Evolutionary conservation across 2,329 filamentous ascomycete species (phyloP), one percentile per base, ranked within the genome.

Genomic region (Fusarium guadeloupense): DNA sequence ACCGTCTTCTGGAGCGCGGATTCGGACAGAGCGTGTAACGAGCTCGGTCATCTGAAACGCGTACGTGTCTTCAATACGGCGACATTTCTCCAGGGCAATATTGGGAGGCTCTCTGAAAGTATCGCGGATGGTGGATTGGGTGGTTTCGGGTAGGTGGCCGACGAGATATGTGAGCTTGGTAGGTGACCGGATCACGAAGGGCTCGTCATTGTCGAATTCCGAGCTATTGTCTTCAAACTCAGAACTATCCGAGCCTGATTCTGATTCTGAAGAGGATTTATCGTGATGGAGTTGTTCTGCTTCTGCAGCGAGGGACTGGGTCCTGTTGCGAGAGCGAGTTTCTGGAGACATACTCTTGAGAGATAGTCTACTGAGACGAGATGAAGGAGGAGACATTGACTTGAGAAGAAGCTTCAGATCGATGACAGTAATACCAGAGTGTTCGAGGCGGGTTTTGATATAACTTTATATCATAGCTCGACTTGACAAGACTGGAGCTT

Each of bases 11-110:
- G 75, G 68, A 3, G 76, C 73, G 3, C 80, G 79, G 25, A 84
- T 82, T 34, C 82, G 78, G 35, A 86, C 76, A 16, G 81, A 82
- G 10, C 80, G 79, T 13, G 81, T 81, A 21, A 82, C 80, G 3
- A 81, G 72, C 68, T 86, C 84, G 5, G 81, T 81, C 74, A 86
- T 78, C 64, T 85, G 78, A 55, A 86, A 86, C 41, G 83, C 81
- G 52, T 83, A 85, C 17, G 81, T 80, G 55, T 81, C 67, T 20
- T 78, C 76, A 37, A 79, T 76, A 34, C 78, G 75, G 19, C 79
- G 77, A 54, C 83, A 85, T 49, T 78, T 78, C 62, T 84, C 78
- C 7, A 86, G 71, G 0, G 78, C 74, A 54, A 86, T 78, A 54
- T 77, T 76, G 3, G 83, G 80, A 0, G 82, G 78, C 10, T 82